Conservation (phyloP, 1,139 yeast genomes). For the Hansenula sp. region DNA sequence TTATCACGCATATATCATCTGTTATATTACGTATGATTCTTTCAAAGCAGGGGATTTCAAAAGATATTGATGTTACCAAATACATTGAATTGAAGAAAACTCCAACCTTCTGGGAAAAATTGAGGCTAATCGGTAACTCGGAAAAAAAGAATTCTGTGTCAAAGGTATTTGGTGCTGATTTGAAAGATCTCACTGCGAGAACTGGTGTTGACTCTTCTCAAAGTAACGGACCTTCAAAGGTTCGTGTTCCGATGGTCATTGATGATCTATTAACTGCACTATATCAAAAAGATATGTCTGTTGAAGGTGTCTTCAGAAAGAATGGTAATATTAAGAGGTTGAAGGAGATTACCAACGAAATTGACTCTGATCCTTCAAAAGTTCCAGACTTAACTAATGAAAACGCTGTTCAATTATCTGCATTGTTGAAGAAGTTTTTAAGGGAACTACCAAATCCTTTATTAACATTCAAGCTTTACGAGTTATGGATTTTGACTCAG, state of each 20-base stretch:
- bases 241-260: constrained; percentile 79
- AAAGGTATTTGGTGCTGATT: constrained; percentile 74
- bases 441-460: constrained; percentile 93
- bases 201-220: constrained; percentile 85
- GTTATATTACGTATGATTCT: constrained; percentile 49
- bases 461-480: constrained; percentile 72
- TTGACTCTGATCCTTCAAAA: constrained; percentile 70
- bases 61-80: constrained; percentile 48
- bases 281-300: constrained; percentile 91
- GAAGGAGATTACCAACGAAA: constrained; percentile 67
- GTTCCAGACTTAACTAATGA: constrained; percentile 74
- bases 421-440: constrained; percentile 84
- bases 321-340: constrained; percentile 91
- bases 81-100: constrained; percentile 55
- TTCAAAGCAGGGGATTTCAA: constrained; percentile 28
- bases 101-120: constrained; percentile 75
- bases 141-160: constrained; percentile 25
- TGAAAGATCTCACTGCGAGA: constrained; percentile 65
- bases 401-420: constrained; percentile 90
- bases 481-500: constrained; percentile 79
- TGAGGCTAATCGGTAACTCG: constrained; percentile 32
- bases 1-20: constrained; percentile 65
- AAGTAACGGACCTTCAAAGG: constrained; percentile 80
- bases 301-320: constrained; percentile 93
- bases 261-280: constrained; percentile 85